These are phyloP conservation scores for Halteria grandinella DNA, from an alignment of 73 alveolate genomes.

Conservation along the genomic window DNA sequence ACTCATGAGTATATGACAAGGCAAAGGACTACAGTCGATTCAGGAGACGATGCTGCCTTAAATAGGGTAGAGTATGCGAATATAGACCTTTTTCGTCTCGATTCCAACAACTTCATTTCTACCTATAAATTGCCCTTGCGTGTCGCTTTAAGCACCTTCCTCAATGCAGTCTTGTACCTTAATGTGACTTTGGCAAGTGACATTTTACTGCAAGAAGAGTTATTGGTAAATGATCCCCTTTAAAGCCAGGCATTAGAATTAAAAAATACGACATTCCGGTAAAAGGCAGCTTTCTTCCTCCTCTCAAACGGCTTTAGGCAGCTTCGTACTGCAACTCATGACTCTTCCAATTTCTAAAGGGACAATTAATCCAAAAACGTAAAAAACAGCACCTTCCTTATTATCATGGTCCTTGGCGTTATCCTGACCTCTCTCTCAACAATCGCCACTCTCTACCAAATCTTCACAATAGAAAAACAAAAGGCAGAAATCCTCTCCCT, in stretches of 20 bases:
- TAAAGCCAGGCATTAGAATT: not conserved
- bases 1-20: not conserved
- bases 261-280: not conserved
- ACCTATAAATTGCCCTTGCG: not conserved
- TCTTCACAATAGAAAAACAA: constrained; percentile 7
- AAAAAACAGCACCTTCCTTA: not conserved
- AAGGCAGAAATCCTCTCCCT: constrained; percentile 8
- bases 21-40: not conserved
- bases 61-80: not conserved
- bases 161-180: too few relatives aligned
- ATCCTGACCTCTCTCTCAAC: not conserved
- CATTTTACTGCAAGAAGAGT: too few relatives aligned
- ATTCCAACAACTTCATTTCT: not conserved
- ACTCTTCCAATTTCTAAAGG: not conserved
- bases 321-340: not conserved
- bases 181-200: too few relatives aligned
- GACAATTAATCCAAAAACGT: not conserved
- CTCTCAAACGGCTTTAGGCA: constrained; percentile 24
- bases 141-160: constrained; percentile 20
- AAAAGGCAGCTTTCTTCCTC: not conserved
- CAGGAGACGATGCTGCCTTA: not conserved
- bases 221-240: too few relatives aligned
- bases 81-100: not conserved
- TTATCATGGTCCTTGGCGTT: constrained; percentile 4
- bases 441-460: not conserved